phyloP scores from a whole-genome alignment of 2,329 filamentous ascomycete species.

The Neofusicoccum ribis region DNA sequence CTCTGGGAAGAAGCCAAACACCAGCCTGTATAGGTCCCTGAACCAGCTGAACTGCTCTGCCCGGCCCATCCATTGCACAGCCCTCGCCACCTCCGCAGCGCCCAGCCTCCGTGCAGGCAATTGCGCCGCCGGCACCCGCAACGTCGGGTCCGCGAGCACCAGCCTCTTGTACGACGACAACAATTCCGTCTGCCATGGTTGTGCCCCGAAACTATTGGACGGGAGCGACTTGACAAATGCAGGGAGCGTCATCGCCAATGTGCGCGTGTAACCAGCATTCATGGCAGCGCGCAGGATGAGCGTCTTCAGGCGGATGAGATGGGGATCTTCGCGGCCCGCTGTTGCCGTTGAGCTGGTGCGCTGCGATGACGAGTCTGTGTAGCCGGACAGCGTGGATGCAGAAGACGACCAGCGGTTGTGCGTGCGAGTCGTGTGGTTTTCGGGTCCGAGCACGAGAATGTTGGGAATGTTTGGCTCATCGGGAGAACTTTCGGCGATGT shows the following conservation, averaged over 20 bases:
- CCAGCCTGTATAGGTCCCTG: slow-evolving; percentile 76
- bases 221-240: slow-evolving; percentile 76
- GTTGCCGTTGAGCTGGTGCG: slow-evolving; percentile 71
- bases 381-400: slow-evolving; percentile 72
- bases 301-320: slow-evolving; percentile 74
- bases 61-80: slow-evolving; percentile 72
- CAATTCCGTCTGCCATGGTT: slow-evolving; percentile 68
- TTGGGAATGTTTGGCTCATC: slow-evolving; percentile 78
- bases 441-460: slow-evolving; percentile 81
- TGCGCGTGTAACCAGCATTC: slow-evolving; percentile 76
- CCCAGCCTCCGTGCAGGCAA: slow-evolving; percentile 61
- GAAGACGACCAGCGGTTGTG: slow-evolving; percentile 78
- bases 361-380: slow-evolving; percentile 65
- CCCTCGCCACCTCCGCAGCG: slow-evolving; percentile 71
- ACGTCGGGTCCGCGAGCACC: slow-evolving; percentile 70
- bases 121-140: slow-evolving; percentile 48
- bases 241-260: slow-evolving; percentile 60
- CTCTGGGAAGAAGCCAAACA: slow-evolving; percentile 81
- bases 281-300: slow-evolving; percentile 83
- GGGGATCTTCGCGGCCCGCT: slow-evolving; percentile 66
- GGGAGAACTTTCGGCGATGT: slow-evolving; percentile 70
- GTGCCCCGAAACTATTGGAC: slow-evolving; percentile 73
- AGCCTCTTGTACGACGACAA: slow-evolving; percentile 79
- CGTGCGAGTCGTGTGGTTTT: slow-evolving; percentile 49
- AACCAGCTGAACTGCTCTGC: slow-evolving; percentile 76